Evolutionary conservation across 192 early-diverging fungal genomes (phyloP).

Genomic region (Entomortierella beljakovae): DNA sequence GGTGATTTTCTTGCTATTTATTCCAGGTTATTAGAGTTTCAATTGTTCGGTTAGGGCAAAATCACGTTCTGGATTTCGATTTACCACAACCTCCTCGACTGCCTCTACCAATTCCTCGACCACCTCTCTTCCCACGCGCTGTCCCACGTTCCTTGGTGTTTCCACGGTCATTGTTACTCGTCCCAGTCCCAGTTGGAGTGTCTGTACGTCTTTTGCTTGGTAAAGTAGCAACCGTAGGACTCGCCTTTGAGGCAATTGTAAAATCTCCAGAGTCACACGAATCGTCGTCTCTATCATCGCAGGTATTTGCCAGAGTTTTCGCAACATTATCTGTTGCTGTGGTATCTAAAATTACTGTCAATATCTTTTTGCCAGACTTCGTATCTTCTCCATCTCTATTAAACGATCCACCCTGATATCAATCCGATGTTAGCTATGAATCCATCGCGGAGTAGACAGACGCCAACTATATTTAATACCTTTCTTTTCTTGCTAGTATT

Average conservation of each 20-base stretch:
- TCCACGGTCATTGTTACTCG: background rate
- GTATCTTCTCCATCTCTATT: background rate
- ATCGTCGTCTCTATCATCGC: background rate
- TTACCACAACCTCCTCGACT: too few relatives aligned
- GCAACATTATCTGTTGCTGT: background rate
- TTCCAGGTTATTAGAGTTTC: too few relatives aligned
- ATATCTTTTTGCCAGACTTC: background rate
- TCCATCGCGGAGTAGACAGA: background rate
- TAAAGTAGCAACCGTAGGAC: background rate
- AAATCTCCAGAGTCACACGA: background rate
- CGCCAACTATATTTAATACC: background rate
- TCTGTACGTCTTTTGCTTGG: too few relatives aligned
- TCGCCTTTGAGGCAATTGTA: background rate
- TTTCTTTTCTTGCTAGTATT: background rate
- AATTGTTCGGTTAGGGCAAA: too few relatives aligned
- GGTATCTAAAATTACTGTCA: background rate
- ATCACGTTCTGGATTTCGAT: too few relatives aligned
- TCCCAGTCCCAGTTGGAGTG: background rate
- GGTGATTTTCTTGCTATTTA: too few relatives aligned
- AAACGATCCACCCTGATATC: background rate
- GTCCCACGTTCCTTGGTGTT: background rate
- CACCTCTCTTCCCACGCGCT: too few relatives aligned
- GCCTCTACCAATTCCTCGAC: background rate
- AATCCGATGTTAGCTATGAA: too few relatives aligned
- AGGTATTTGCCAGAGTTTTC: background rate